Evolutionary conservation across 2,329 filamentous ascomycete genomes (phyloP).

Genomic region (Stenocarpella maydis): DNA sequence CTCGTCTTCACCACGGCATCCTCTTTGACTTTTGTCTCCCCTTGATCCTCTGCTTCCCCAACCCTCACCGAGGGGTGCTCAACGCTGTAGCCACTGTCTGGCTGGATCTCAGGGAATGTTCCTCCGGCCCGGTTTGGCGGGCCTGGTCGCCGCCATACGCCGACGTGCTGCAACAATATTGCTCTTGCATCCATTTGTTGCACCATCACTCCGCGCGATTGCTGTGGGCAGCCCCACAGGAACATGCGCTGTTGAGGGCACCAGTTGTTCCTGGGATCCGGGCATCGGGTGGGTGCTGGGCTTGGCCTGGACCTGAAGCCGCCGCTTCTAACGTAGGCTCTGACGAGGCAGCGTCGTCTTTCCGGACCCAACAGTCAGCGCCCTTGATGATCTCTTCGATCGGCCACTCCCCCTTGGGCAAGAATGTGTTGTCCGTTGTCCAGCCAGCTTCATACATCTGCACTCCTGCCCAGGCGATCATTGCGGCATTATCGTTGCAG

Average conservation of each 20-base stretch:
- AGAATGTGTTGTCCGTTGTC: conserved; percentile 66
- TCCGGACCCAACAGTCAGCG: conserved; percentile 55
- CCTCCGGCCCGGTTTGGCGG: not conserved
- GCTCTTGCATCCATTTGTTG: not conserved
- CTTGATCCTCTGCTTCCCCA: no score
- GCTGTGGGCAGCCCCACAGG: not conserved
- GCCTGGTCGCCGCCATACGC: not conserved
- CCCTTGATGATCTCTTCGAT: conserved; percentile 73
- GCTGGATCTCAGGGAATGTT: not conserved
- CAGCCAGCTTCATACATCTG: conserved; percentile 91
- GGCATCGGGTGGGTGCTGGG: not conserved
- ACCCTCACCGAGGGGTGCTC: no score
- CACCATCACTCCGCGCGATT: not conserved
- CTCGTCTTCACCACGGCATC: not conserved
- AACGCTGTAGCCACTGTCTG: not conserved
- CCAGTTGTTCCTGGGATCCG: not conserved
- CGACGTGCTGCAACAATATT: not conserved
- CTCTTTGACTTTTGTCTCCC: not conserved
- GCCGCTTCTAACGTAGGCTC: not conserved
- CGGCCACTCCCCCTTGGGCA: conserved; percentile 75
- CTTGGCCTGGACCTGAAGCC: not conserved
- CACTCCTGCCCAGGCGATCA: conserved; percentile 93
- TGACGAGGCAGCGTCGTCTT: not conserved
- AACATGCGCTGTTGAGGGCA: not conserved
- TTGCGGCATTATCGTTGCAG: conserved; percentile 96